Evolutionary conservation across 352 stramenopile genomes (phyloP), one percentile per base, ranked within the genome.

Genomic region (Achlya hypogyna): DNA sequence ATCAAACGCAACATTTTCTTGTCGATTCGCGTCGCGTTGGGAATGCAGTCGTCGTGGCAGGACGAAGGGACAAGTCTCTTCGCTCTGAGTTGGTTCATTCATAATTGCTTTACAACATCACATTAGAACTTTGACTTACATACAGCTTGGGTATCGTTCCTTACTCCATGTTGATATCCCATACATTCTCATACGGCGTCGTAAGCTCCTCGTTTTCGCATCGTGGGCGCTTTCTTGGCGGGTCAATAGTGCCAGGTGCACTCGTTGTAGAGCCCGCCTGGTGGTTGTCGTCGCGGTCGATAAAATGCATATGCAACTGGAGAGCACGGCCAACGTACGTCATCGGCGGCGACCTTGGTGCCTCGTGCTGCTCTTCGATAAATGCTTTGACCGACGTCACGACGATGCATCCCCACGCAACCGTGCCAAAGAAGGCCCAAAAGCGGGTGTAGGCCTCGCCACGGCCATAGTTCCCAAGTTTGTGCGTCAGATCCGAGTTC

Each of bases 111-210:
- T n/a, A n/a, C n/a, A n/a, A n/a, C n/a, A n/a, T n/a, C n/a, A n/a
- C n/a, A n/a, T n/a, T n/a, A n/a, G n/a, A n/a, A n/a, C n/a, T n/a
- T n/a, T n/a, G n/a, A n/a, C n/a, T n/a, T n/a, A n/a, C n/a, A n/a
- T n/a, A n/a, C n/a, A n/a, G n/a, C n/a, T n/a, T n/a, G n/a, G n/a
- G n/a, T n/a, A n/a, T n/a, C n/a, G n/a, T n/a, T n/a, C n/a, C n/a
- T n/a, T 64, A 64, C 38, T 64, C 54, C 23, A 52, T 52, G 38
- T 52, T 35, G 27, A 64, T 64, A 28, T 64, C 54, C n/a, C 31
- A 31, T 5, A 64, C 23, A n/a, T 64, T 35, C 54, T 64, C 54
- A 23, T 64, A 64, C 40, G 35, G 54, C 9, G 52, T 29, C 18
- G 31, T 60, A 10, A 60, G 31, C 22, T 25, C 31, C 32, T 64